Conservation (phyloP, 2,329 filamentous ascomycete genomes). For the Phialophora verrucosa region DNA sequence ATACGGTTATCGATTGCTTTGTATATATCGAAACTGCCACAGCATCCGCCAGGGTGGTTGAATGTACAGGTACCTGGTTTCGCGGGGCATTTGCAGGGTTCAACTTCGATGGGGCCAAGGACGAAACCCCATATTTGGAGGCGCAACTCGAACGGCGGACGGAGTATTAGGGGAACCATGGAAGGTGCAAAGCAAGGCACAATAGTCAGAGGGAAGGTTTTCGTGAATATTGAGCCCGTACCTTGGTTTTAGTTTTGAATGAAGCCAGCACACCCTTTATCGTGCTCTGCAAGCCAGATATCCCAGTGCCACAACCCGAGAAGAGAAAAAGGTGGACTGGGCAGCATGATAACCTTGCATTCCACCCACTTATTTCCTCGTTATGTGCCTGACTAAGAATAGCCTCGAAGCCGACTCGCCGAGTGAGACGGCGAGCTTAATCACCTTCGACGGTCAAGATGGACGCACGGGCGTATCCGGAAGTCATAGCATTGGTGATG, state of each 20-base stretch:
- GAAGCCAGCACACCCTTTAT: not conserved
- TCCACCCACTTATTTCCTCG: not conserved
- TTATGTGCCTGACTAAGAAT: not conserved
- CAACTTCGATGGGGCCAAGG: conserved; percentile 12
- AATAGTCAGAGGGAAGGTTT: not conserved
- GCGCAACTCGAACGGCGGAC: conserved; percentile 28
- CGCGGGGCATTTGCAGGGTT: conserved; percentile 23
- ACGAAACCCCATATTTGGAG: conserved; percentile 25
- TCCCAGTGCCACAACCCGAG: not conserved
- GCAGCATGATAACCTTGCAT: not conserved
- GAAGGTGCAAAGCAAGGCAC: not conserved
- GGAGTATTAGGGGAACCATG: conserved; percentile 16
- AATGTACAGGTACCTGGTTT: conserved; percentile 8
- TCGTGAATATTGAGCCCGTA: not conserved
- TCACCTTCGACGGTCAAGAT: not conserved
- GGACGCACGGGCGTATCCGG: not conserved
- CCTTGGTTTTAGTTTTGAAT: not conserved
- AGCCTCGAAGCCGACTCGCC: not conserved
- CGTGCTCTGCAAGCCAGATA: not conserved
- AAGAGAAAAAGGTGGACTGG: no score
- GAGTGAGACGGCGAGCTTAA: not conserved
- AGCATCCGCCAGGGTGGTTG: conserved; percentile 13
- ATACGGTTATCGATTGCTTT: conserved; percentile 21
- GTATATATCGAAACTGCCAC: conserved; percentile 17
- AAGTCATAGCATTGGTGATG: no score